A percentile compares a stretch with the other conserved stretches of the same genome.
Evolutionary conservation across 169 alveolate species (phyloP).

Genomic region (Cryptosporidium parvum): DNA sequence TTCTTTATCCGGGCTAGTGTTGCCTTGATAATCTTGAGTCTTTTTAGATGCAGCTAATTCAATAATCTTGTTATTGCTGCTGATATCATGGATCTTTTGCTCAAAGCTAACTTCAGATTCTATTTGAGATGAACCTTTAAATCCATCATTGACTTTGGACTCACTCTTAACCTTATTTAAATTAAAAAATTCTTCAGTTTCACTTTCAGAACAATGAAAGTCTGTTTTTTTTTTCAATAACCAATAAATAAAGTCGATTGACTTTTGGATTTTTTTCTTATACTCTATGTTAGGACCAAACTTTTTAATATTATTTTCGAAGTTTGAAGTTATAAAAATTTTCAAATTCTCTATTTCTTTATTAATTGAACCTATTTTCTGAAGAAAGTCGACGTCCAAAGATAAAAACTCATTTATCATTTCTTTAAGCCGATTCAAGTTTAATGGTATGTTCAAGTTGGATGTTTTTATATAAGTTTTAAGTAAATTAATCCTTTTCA

Average conservation of each 20-base stretch:
- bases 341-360: neutral
- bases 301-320: neutral
- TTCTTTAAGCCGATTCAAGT: neutral
- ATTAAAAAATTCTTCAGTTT: neutral
- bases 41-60: neutral
- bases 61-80: neutral
- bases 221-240: neutral
- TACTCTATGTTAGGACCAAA: neutral
- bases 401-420: conserved; percentile 1
- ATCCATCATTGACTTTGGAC: neutral
- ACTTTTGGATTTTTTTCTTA: neutral
- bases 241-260: neutral
- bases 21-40: neutral
- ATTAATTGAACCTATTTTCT: neutral
- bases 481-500: neutral
- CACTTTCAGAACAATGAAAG: neutral
- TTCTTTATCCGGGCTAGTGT: neutral
- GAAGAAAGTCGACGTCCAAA: neutral
- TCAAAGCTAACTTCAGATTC: neutral
- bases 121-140: neutral
- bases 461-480: neutral
- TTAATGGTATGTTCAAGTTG: neutral
- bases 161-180: neutral
- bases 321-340: neutral
- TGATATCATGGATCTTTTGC: neutral